A percentile compares a stretch with the other conserved stretches of the same genome.
Evolutionary conservation across 805 yeast genomes (phyloP).

Genomic region (Nakazawaea laoshanensis): DNA sequence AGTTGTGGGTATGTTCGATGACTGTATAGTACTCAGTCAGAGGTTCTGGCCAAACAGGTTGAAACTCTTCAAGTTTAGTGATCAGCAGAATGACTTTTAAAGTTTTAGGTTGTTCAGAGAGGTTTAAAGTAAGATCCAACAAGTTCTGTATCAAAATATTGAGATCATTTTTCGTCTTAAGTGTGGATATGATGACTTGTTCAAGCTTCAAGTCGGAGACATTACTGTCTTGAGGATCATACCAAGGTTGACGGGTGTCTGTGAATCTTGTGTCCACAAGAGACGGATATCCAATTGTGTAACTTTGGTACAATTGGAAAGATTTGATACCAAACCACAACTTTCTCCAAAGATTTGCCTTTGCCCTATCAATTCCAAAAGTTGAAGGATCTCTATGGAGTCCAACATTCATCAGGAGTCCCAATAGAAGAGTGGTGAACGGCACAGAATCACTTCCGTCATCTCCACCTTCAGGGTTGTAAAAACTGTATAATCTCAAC

Average conservation of each 20-base stretch:
- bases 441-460: slow-evolving; percentile 23
- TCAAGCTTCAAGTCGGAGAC: background rate
- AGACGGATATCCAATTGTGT: slow-evolving; percentile 39
- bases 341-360: slow-evolving; percentile 42
- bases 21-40: background rate
- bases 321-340: slow-evolving; percentile 47
- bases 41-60: slow-evolving; percentile 12
- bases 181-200: background rate
- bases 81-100: slow-evolving; percentile 17
- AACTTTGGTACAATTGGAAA: slow-evolving; percentile 35
- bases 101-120: background rate
- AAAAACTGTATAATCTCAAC: slow-evolving; percentile 39
- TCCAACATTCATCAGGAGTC: slow-evolving; percentile 34
- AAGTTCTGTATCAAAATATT: background rate
- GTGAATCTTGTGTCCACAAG: slow-evolving; percentile 28
- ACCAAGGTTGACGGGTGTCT: slow-evolving; percentile 35
- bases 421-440: background rate
- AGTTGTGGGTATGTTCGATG: background rate
- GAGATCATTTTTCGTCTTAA: background rate
- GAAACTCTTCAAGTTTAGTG: slow-evolving; percentile 25
- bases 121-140: background rate
- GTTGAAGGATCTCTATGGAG: slow-evolving; percentile 58
- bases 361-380: slow-evolving; percentile 19
- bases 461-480: slow-evolving; percentile 51
- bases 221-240: background rate